Evolutionary conservation across 2,329 filamentous ascomycete genomes (phyloP).

Genomic region (Fusarium neocosmosporiellum): DNA sequence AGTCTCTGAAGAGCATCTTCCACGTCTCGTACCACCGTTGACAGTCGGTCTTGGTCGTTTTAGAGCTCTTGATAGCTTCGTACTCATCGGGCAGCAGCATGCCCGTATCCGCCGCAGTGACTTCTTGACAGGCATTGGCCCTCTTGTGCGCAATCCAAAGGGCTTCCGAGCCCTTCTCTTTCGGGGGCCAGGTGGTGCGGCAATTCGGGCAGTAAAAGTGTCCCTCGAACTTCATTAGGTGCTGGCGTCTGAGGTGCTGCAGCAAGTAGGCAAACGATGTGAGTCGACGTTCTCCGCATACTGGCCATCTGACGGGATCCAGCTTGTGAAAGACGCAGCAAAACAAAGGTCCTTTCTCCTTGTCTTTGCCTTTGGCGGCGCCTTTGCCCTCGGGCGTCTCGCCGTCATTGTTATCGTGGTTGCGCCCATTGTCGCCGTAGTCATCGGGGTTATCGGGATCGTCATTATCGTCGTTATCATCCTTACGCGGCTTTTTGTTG

Average conservation of each 20-base stretch:
- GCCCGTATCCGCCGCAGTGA: too few species aligned
- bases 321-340: not conserved
- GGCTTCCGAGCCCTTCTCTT: too few species aligned
- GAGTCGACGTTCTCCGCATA: not conserved
- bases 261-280: not conserved
- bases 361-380: not conserved
- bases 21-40: too few species aligned
- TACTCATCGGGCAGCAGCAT: too few species aligned
- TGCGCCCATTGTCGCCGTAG: not conserved
- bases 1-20: too few species aligned
- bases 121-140: too few species aligned
- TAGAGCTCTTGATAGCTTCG: too few species aligned
- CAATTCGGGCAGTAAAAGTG: not conserved
- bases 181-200: not conserved
- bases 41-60: too few species aligned
- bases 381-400: not conserved
- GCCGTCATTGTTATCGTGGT: not conserved
- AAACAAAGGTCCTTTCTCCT: not conserved
- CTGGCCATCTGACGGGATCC: not conserved
- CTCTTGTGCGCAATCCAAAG: too few species aligned
- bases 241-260: not conserved
- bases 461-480: not conserved
- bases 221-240: not conserved
- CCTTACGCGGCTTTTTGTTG: not conserved
- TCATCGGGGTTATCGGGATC: not conserved